Conservation (phyloP, 495 filamentous ascomycete genomes). For the Penicillium robsamsonii region DNA sequence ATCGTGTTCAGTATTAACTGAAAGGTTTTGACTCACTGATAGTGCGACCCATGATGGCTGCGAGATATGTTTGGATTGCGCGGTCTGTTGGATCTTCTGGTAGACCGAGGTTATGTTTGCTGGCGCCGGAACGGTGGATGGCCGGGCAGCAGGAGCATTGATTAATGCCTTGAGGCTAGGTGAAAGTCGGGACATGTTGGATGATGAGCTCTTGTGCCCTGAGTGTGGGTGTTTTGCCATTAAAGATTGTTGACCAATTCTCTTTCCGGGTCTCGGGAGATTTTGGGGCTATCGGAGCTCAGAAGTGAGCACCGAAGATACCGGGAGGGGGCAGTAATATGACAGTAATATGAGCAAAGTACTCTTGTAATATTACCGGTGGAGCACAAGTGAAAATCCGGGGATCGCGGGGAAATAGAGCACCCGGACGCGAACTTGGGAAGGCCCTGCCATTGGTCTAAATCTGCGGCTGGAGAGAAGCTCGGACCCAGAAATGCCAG, state of each 20-base stretch:
- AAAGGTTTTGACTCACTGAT: slow-evolving; percentile 43
- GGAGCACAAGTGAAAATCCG: neutral
- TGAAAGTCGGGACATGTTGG: slow-evolving; percentile 66
- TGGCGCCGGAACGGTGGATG: slow-evolving; percentile 63
- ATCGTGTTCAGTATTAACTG: neutral
- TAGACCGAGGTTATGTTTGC: slow-evolving; percentile 59
- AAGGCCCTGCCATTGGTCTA: neutral
- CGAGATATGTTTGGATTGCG: slow-evolving; percentile 53
- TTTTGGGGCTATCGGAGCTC: neutral
- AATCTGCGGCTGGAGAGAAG: neutral
- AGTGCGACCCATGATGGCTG: slow-evolving; percentile 63
- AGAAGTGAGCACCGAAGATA: slow-evolving; percentile 15
- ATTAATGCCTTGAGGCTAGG: slow-evolving; percentile 68
- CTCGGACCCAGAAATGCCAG: slow-evolving; percentile 16
- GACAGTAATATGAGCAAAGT: neutral
- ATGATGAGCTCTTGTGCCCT: neutral
- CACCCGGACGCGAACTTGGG: neutral
- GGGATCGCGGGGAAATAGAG: slow-evolving; percentile 7
- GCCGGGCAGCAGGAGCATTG: slow-evolving; percentile 62
- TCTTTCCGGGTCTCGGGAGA: neutral
- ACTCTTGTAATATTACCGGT: neutral
- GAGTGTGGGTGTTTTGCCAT: slow-evolving; percentile 7
- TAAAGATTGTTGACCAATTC: neutral
- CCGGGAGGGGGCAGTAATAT: neutral
- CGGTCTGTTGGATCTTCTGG: slow-evolving; percentile 54